Conservation (phyloP, 306 rosid genomes). For the Ormosia emarginata region DNA sequence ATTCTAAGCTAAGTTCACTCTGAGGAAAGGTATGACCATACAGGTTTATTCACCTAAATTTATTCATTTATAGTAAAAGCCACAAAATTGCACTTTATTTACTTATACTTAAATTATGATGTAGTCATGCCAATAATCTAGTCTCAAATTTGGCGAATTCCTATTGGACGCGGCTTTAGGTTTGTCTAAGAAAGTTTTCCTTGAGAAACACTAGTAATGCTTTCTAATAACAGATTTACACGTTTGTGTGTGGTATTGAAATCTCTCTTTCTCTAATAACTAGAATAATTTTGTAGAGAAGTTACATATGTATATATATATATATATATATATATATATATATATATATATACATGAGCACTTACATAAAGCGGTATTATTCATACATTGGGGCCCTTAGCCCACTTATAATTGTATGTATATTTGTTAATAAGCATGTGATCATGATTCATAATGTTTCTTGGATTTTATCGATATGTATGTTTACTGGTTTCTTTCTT, state of each 20-base stretch:
- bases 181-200: conserved; percentile 31
- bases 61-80: background rate
- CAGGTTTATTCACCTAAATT: background rate
- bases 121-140: background rate
- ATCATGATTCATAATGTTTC: background rate
- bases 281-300: background rate
- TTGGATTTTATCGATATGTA: background rate
- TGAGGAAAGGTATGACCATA: background rate
- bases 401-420: background rate
- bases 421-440: background rate
- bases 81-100: background rate
- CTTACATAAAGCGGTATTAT: background rate
- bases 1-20: conserved; percentile 1
- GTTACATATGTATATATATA: background rate
- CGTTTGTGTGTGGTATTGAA: background rate
- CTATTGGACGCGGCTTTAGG: conserved; percentile 98
- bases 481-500: background rate
- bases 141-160: conserved; percentile 65
- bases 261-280: background rate
- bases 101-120: conserved; percentile 14
- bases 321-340: background rate
- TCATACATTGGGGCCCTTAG: background rate
- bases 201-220: background rate
- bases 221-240: background rate
- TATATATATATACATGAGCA: too few species aligned